phyloP scores from a whole-genome alignment of 2,329 filamentous ascomycete genomes.

The Fusarium temperatum region DNA sequence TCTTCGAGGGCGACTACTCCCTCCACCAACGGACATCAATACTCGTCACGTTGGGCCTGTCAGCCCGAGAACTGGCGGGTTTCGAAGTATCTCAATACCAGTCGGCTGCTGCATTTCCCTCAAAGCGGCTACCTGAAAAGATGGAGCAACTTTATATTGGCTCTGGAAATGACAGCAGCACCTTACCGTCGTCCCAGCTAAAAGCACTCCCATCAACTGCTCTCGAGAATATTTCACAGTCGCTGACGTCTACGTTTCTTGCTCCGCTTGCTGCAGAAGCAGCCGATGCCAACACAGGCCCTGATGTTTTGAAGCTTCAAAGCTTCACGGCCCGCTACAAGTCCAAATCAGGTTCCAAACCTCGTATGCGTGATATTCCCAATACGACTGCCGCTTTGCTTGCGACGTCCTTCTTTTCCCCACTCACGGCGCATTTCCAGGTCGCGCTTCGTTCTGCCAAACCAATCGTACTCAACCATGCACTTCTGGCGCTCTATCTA shows the following conservation, averaged over 20 bases:
- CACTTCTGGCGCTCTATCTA: conserved; percentile 80
- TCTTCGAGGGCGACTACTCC: conserved; percentile 93
- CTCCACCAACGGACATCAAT: conserved; percentile 83
- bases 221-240: conserved; percentile 73
- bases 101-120: conserved; percentile 72
- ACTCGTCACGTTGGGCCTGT: conserved; percentile 82
- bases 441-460: conserved; percentile 65
- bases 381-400: conserved; percentile 84
- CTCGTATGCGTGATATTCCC: conserved; percentile 65
- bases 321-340: conserved; percentile 77
- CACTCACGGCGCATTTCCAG: conserved; percentile 83
- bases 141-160: conserved; percentile 76
- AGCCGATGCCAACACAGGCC: conserved; percentile 81
- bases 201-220: conserved; percentile 65
- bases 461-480: conserved; percentile 73
- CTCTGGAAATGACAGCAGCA: conserved; percentile 38
- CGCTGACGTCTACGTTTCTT: conserved; percentile 77
- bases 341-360: conserved; percentile 46
- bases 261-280: conserved; percentile 83
- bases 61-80: conserved; percentile 85
- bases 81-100: conserved; percentile 68
- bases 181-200: conserved; percentile 49
- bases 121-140: conserved; percentile 77
- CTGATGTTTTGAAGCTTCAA: conserved; percentile 85
- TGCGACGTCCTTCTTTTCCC: conserved; percentile 82